Conservation (phyloP, 2,329 filamentous ascomycete genomes). For the Trichoderma lentiforme region DNA sequence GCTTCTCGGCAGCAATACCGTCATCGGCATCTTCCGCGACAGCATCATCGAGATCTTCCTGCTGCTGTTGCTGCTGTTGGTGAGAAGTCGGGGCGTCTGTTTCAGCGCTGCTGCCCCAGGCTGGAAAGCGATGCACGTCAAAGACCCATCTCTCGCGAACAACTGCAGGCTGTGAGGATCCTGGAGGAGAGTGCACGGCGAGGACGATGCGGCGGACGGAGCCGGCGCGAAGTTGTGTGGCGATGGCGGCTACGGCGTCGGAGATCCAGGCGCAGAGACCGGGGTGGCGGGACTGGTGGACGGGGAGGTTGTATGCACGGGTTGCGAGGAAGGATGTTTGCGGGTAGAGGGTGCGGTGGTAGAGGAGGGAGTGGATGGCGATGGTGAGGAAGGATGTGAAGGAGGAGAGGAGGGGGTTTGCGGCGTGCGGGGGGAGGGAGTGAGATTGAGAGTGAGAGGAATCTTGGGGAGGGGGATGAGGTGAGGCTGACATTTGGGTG, state of each 20-base stretch:
- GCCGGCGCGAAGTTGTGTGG: slow-evolving; percentile 63
- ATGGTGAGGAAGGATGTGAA: slow-evolving; percentile 80
- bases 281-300: slow-evolving; percentile 83
- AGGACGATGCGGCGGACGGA: slow-evolving; percentile 46
- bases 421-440: slow-evolving; percentile 36
- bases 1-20: slow-evolving; percentile 24
- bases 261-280: slow-evolving; percentile 81
- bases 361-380: slow-evolving; percentile 81
- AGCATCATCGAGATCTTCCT: slow-evolving; percentile 15
- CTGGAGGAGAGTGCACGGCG: slow-evolving; percentile 39
- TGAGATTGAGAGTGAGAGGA: neutral
- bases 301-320: slow-evolving; percentile 77
- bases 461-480: neutral
- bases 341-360: slow-evolving; percentile 78
- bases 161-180: too few species aligned
- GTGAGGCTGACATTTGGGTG: slow-evolving; percentile 3
- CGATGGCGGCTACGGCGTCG: slow-evolving; percentile 72
- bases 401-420: slow-evolving; percentile 54
- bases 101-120: slow-evolving; percentile 12
- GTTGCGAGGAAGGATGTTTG: slow-evolving; percentile 71
- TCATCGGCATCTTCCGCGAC: slow-evolving; percentile 28
- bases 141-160: slow-evolving; percentile 63
- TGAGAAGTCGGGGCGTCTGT: neutral
- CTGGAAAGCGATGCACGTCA: slow-evolving; percentile 52
- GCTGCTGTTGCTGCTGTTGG: slow-evolving; percentile 23